phyloP scores from a whole-genome alignment of 768 basidiomycete genomes.

The Suillus discolor region DNA sequence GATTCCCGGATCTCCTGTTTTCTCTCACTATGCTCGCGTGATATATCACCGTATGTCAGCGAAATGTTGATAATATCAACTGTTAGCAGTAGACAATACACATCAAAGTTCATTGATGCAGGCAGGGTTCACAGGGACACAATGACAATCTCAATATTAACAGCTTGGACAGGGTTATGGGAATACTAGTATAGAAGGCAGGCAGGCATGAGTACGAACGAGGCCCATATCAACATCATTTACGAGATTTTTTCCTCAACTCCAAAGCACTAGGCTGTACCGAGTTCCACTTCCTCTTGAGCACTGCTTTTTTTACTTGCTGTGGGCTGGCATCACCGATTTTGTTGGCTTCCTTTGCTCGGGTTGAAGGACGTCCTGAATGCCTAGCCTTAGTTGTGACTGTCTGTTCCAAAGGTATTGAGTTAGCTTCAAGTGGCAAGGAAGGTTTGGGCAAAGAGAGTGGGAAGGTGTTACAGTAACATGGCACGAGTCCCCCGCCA shows the following conservation, averaged over 20 bases:
- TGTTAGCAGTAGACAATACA: too few relatives aligned
- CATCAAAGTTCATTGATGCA: too few relatives aligned
- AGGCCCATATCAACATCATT: background rate
- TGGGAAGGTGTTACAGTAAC: too few relatives aligned
- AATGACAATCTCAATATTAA: background rate
- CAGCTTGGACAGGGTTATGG: background rate
- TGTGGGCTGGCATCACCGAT: background rate
- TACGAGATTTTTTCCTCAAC: background rate
- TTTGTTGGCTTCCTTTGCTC: background rate
- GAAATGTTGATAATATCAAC: too few relatives aligned
- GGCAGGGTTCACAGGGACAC: too few relatives aligned
- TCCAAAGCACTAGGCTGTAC: background rate
- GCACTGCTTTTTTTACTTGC: background rate
- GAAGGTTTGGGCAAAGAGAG: too few relatives aligned
- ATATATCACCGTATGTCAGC: too few relatives aligned
- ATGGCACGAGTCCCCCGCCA: too few relatives aligned
- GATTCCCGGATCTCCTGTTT: too few relatives aligned
- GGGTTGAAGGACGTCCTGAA: background rate
- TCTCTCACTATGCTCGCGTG: too few relatives aligned
- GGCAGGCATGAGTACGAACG: background rate
- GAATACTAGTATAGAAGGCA: background rate
- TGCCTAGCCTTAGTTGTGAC: background rate
- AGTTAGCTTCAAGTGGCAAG: background rate
- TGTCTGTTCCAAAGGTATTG: background rate
- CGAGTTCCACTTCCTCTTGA: background rate